Percentiles rank a stretch among this genome's conserved stretches.
These are phyloP conservation scores for Tuber aestivum DNA, from an alignment of 495 filamentous ascomycete genomes.

Conservation along the genomic window DNA sequence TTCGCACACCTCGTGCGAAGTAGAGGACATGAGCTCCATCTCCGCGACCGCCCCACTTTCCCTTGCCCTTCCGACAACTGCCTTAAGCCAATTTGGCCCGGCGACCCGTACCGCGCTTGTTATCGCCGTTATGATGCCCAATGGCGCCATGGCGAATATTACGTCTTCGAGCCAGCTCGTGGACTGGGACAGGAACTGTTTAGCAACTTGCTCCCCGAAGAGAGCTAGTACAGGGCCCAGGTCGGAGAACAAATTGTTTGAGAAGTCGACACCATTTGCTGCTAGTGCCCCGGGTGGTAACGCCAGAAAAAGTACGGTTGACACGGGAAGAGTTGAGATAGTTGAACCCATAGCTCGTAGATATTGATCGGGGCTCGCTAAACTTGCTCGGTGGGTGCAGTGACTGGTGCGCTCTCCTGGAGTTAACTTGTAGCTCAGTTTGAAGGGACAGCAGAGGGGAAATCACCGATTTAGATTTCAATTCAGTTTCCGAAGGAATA, in stretches of 20 bases:
- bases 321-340: background rate
- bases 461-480: background rate
- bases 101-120: conserved; percentile 53
- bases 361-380: background rate
- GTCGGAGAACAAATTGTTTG: conserved; percentile 49
- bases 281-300: background rate
- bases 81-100: conserved; percentile 50
- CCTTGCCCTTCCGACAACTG: conserved; percentile 49
- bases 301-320: background rate
- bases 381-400: background rate
- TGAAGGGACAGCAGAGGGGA: background rate
- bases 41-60: conserved; percentile 32
- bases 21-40: conserved; percentile 26
- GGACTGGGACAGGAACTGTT: conserved; percentile 55
- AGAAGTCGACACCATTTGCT: conserved; percentile 45
- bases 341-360: background rate
- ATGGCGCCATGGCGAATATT: conserved; percentile 52
- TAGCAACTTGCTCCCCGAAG: conserved; percentile 53
- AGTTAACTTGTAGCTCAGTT: background rate
- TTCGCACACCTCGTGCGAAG: conserved; percentile 29
- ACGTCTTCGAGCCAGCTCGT: conserved; percentile 50
- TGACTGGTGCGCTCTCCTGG: background rate
- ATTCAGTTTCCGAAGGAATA: background rate
- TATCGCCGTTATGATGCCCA: conserved; percentile 54
- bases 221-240: conserved; percentile 49